Base-by-base conservation (phyloP, 495 filamentous ascomycete species). In the Lindgomyces ingoldianus region DNA sequence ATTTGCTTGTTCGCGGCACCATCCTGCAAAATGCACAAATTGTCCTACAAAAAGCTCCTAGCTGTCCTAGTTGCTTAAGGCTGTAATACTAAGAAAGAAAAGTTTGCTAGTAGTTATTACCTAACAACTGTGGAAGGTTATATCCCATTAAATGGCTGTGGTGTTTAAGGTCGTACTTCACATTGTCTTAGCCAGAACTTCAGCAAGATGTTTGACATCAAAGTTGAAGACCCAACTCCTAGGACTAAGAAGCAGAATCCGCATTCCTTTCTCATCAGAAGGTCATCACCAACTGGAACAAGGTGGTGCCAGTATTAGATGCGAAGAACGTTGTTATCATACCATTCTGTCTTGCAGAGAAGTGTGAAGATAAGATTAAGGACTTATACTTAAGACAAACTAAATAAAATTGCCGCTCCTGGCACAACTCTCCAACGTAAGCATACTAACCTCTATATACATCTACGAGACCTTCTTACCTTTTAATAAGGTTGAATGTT, bases 181-280 rank as follows among this genome's bases (percentile, higher is more conserved):
- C 94, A 98, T 75, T 93, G 90, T 73, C 83, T 98, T 0, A 94
- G 94, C 29, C 93, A 96, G 76, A 96, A 98, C 76, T 97, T 98
- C 82, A 89, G 87, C 74, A 96, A 91, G 77, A 98, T 98, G 94
- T 98, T 97, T 77, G 86, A 90, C 73, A 96, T 98, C 77, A 91
- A 88, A 0, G 93, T 98, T 19, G 93, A 98, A 76, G 91, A 97
- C 72, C 95, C 95, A 12, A 81, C 84, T 53, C 76, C 81, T 50
- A 91, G 90, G 75, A 83, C 85, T 33, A 71, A 60, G 19, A 89
- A 70, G 94, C 95, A 1, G 86, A 95, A 64, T 79, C 82, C 42
- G 74, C 87, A 10, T 98, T 87, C 81, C 78, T 83, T 45, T 77
- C 83, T 33, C 94, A 98, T 81, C 87, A 90, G 52, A 85, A 91